These are phyloP conservation scores for Fusarium succisae DNA, from an alignment of 2,329 filamentous ascomycete genomes.

Conservation along the genomic window DNA sequence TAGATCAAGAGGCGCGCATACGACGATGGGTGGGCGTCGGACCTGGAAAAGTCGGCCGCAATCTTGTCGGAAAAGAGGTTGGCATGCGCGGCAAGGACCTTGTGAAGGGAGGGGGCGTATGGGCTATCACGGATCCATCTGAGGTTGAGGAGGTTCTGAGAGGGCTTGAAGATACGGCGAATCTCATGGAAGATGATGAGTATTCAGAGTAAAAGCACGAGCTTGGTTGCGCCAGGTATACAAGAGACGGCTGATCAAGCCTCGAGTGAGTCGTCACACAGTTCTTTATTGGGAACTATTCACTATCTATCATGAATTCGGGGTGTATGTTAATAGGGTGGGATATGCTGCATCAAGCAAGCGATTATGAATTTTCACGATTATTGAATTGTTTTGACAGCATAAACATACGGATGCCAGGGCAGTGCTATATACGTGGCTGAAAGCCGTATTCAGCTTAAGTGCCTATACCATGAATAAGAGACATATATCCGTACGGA, in stretches of 20 bases:
- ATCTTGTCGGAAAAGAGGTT: constrained; percentile 94
- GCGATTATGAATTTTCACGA: constrained; percentile 11
- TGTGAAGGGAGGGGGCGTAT: constrained; percentile 89
- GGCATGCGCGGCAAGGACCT: constrained; percentile 82
- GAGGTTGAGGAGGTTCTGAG: constrained; percentile 76
- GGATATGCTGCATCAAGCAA: constrained; percentile 4
- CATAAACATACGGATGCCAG: neutral
- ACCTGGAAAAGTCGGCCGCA: constrained; percentile 91
- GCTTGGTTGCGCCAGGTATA: neutral
- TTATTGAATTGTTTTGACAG: constrained; percentile 6
- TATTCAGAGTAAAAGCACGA: constrained; percentile 38
- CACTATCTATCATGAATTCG: neutral
- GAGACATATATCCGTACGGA: neutral
- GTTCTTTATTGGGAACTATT: neutral
- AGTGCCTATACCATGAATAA: neutral
- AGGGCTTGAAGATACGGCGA: constrained; percentile 72
- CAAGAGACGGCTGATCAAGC: constrained; percentile 4
- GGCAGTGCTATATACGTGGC: neutral
- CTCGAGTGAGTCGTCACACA: neutral
- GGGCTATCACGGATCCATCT: constrained; percentile 85
- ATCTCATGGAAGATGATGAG: constrained; percentile 59
- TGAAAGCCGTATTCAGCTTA: neutral
- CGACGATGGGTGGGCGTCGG: constrained; percentile 91
- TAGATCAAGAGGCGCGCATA: constrained; percentile 85
- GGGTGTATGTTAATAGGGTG: constrained; percentile 14